Conservation (phyloP, 2,329 filamentous ascomycete species). For the Clonostachys byssicola region DNA sequence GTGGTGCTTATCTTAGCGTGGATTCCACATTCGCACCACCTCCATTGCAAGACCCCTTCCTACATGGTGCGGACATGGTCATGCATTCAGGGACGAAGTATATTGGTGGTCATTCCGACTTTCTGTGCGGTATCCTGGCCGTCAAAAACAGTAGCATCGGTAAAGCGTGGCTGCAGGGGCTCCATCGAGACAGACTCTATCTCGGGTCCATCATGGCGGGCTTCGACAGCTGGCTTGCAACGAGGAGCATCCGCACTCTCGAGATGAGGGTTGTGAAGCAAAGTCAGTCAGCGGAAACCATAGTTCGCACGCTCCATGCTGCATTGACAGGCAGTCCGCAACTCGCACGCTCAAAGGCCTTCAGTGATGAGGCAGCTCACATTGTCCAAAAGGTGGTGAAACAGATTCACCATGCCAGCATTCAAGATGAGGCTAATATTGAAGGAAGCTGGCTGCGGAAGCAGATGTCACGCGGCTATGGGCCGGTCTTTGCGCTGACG, state of each 20-base stretch:
- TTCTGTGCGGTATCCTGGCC: slow-evolving; percentile 84
- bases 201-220: slow-evolving; percentile 84
- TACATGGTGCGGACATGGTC: slow-evolving; percentile 75
- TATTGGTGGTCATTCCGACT: slow-evolving; percentile 89
- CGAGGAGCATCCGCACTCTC: slow-evolving; percentile 80
- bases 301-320: slow-evolving; percentile 66
- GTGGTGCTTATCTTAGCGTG: slow-evolving; percentile 74
- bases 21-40: slow-evolving; percentile 94
- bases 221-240: slow-evolving; percentile 87
- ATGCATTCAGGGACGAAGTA: slow-evolving; percentile 99
- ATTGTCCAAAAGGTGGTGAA: slow-evolving; percentile 45
- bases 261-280: slow-evolving; percentile 79
- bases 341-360: slow-evolving; percentile 33
- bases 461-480: slow-evolving; percentile 91
- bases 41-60: slow-evolving; percentile 81
- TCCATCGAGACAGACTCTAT: slow-evolving; percentile 68
- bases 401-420: slow-evolving; percentile 69
- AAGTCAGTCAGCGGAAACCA: slow-evolving; percentile 60
- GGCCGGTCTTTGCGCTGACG: slow-evolving; percentile 78
- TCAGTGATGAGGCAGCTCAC: slow-evolving; percentile 6
- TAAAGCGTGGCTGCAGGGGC: slow-evolving; percentile 51
- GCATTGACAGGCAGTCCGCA: too few species aligned
- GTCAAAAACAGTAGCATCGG: slow-evolving; percentile 42
- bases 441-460: slow-evolving; percentile 67
- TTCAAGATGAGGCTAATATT: slow-evolving; percentile 61